Evolutionary conservation across 441 rosid genomes (phyloP), one percentile per base, ranked within the genome.

Genomic region (Brassica balearica): DNA sequence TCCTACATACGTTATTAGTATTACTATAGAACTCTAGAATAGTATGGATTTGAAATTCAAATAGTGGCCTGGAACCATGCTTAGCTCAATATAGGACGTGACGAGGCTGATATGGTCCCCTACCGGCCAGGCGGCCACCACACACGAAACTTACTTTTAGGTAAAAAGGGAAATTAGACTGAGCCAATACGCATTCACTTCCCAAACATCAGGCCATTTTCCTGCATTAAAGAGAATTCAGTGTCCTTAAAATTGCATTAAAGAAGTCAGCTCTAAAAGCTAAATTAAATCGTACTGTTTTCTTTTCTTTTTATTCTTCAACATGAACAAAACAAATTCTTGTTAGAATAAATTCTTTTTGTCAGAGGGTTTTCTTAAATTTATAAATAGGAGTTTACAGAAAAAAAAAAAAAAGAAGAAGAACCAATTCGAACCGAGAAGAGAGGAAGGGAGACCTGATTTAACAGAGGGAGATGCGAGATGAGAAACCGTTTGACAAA

Each of bases 31-130:
- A 65, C 11, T 19, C 25, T 17, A 66, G 11, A 41, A 66, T 3
- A 66, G 70, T 11, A 5, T 10, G 70, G 34, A 20, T 75, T 68
- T 59, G 67, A 75, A 75, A 68, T 68, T 75, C 79, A 68, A 61
- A 75, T 17, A 41, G 48, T 41, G 34, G 70, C 19, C 19, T 20
- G 56, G 29, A 66, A 66, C 34, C 32, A 22, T 51, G 56, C 34
- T 66, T 66, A 66, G 56, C 70, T 22, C 29, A 43, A 66, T 11
- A 41, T 20, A 66, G 70, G 73, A 73, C 58, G 76, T 60, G 65
- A 61, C 38, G 41, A 59, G 51, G 79, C 68, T 25, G 8, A 60
- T 8, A 59, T 75, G 73, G 79, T 68, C 79, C 70, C 70, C 56
- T 4, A 38, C 15, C 2, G 68, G 8, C 65, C 36, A 60, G 32